phyloP scores from a whole-genome alignment of 257 asterid species.

The Plectranthus barbatus region DNA sequence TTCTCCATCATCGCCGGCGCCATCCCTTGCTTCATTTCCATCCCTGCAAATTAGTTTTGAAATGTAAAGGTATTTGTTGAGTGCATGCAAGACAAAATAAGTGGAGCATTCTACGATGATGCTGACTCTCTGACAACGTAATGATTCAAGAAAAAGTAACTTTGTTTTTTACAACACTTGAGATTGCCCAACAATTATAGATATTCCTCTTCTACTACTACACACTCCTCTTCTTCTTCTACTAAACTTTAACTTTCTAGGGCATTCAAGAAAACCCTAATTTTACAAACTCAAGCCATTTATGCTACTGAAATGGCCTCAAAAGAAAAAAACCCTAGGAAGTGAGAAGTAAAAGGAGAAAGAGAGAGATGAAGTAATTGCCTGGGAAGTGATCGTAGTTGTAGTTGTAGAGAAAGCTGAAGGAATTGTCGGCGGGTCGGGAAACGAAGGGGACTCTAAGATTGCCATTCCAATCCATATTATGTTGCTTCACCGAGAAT shows the following conservation, averaged over 20 bases:
- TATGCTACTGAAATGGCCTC: too few relatives aligned
- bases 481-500: too few relatives aligned
- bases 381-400: slow-evolving; percentile 55
- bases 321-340: neutral
- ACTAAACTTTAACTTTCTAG: too few relatives aligned
- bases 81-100: too few relatives aligned
- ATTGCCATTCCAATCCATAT: slow-evolving; percentile 80
- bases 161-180: neutral
- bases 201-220: too few relatives aligned
- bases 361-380: neutral
- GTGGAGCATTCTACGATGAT: too few relatives aligned
- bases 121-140: slow-evolving; percentile 5
- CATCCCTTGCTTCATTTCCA: slow-evolving; percentile 59
- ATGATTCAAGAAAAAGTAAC: neutral
- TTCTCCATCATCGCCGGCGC: neutral
- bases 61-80: too few relatives aligned
- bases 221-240: too few relatives aligned
- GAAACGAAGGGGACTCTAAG: slow-evolving; percentile 49
- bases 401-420: slow-evolving; percentile 67
- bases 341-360: neutral
- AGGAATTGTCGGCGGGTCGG: slow-evolving; percentile 44
- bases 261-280: too few relatives aligned
- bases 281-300: too few relatives aligned
- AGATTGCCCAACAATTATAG: too few relatives aligned
- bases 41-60: slow-evolving; percentile 21